These are phyloP conservation scores for Coniosporium apollinis DNA, from an alignment of 495 filamentous ascomycete species.

Conservation along the genomic window DNA sequence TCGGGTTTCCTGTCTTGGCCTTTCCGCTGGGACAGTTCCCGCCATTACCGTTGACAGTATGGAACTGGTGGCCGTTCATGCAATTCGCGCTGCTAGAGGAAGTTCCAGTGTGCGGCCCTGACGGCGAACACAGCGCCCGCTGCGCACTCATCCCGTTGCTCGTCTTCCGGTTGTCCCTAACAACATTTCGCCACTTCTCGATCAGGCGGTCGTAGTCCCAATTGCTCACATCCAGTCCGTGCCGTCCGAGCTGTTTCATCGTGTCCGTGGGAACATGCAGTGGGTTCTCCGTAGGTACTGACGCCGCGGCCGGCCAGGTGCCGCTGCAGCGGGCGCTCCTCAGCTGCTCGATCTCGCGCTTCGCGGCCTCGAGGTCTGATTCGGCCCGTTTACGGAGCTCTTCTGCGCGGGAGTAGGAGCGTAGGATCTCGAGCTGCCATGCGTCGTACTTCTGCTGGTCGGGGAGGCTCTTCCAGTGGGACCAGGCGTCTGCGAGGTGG, in stretches of 20 bases:
- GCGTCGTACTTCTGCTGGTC: constrained; percentile 38
- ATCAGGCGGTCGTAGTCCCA: constrained; percentile 43
- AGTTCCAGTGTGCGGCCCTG: background rate
- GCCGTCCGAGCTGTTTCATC: constrained; percentile 10
- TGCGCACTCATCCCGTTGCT: constrained; percentile 14
- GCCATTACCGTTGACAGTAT: background rate
- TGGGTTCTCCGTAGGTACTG: constrained; percentile 55
- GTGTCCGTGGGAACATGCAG: constrained; percentile 39
- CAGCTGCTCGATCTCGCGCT: constrained; percentile 58
- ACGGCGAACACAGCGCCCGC: constrained; percentile 9
- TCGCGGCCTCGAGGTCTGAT: constrained; percentile 40
- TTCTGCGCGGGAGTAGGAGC: constrained; percentile 50
- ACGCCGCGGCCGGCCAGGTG: no score
- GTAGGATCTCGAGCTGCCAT: constrained; percentile 66
- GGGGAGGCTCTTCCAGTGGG: constrained; percentile 48
- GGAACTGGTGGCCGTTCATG: background rate
- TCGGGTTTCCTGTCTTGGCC: constrained; percentile 1
- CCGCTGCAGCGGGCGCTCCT: constrained; percentile 50
- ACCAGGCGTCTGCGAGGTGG: constrained; percentile 54
- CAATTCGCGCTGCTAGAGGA: constrained; percentile 1
- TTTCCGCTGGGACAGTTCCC: background rate
- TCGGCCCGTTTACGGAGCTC: constrained; percentile 48
- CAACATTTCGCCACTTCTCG: constrained; percentile 39
- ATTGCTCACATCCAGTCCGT: constrained; percentile 17
- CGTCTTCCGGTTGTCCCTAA: constrained; percentile 20